Base-by-base conservation (phyloP, 305 asterid genomes). In the Fraxinus ornus region DNA sequence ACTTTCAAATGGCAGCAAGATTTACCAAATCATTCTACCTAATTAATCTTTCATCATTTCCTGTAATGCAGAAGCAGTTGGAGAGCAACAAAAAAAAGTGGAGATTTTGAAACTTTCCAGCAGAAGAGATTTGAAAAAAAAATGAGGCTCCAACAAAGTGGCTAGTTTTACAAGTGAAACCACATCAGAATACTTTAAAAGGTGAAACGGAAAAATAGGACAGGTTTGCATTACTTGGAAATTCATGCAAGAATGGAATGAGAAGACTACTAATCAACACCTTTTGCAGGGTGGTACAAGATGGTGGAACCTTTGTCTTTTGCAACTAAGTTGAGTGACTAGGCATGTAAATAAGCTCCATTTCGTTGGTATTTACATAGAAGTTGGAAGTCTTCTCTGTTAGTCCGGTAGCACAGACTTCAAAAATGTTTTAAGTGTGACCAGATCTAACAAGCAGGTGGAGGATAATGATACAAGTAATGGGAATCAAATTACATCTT, bases 1-100 rank as follows among this genome's bases (percentile, higher is more conserved):
- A 36, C 73, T 81, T 81, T 13, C 75, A 81, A 35, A 64, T 75
- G 77, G 70, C 47, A 62, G 24, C 52, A 24, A 26, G 15, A 52
- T 52, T 49, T 10, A 41, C 55, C 12, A 17, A 76, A 36, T 76
- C 33, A 9, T 22, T 35, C n/a, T 24, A 24, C 55, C 79, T 24
- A 6, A 10, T 39, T 3, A 39, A 75, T 36, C 21, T 64, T 66
- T 24, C 47, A 3, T 22, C 41, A 37, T 66, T 64, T 79, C 33
- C 30, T 36, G 71, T 28, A 37, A 12, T n/a, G 73, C n/a, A 4
- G 35, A 64, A 64, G 73, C 73, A 64, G 32, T 64, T 26, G 35
- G 17, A 64, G 73, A 64, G 73, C 6, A 24, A 64, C 73, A 26
- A 9, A 64, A 64, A 64, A 22, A 26, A 8, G 73, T 49, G 60